Evolutionary conservation across 257 asterid species (phyloP).

Genomic region (Oldenlandia corymbosa): DNA sequence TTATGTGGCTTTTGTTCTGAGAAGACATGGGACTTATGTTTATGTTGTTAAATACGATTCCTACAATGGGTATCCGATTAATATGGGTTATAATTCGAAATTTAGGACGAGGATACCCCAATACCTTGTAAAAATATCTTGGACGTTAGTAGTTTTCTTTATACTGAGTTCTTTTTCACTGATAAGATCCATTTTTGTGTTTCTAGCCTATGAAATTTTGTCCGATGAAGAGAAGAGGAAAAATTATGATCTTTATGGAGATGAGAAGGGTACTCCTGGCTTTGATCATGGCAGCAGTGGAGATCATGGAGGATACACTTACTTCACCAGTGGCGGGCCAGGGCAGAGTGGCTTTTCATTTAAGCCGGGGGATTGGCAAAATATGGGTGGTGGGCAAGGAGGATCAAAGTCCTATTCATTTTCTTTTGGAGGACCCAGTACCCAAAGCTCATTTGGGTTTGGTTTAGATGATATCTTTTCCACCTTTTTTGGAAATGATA

Average conservation of each 20-base stretch:
- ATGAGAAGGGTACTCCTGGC: slow-evolving; percentile 72
- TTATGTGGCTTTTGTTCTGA: neutral
- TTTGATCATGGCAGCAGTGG: slow-evolving; percentile 59
- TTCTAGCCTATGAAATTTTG: slow-evolving; percentile 79
- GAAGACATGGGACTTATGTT: neutral
- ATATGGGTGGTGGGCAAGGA: slow-evolving; percentile 71
- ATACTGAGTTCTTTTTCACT: neutral
- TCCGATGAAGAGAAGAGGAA: slow-evolving; percentile 91
- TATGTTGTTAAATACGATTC: too few relatives aligned
- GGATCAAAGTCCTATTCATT: slow-evolving; percentile 76
- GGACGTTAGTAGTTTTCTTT: too few relatives aligned
- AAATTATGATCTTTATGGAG: slow-evolving; percentile 85
- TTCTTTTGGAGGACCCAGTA: slow-evolving; percentile 77
- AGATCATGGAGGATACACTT: slow-evolving; percentile 49
- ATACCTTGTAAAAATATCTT: too few relatives aligned
- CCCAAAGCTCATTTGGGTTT: slow-evolving; percentile 53
- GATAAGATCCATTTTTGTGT: slow-evolving; percentile 5
- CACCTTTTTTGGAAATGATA: slow-evolving; percentile 72
- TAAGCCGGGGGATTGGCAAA: slow-evolving; percentile 68
- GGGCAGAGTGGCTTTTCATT: slow-evolving; percentile 74
- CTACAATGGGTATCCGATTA: too few relatives aligned
- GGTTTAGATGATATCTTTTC: slow-evolving; percentile 67
- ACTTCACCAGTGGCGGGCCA: slow-evolving; percentile 69
- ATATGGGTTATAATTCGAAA: too few relatives aligned
- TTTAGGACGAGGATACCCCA: too few relatives aligned